Evolutionary conservation across 805 yeast species (phyloP), one percentile per base, ranked within the genome.

Genomic region (Grigorovia jiainica): DNA sequence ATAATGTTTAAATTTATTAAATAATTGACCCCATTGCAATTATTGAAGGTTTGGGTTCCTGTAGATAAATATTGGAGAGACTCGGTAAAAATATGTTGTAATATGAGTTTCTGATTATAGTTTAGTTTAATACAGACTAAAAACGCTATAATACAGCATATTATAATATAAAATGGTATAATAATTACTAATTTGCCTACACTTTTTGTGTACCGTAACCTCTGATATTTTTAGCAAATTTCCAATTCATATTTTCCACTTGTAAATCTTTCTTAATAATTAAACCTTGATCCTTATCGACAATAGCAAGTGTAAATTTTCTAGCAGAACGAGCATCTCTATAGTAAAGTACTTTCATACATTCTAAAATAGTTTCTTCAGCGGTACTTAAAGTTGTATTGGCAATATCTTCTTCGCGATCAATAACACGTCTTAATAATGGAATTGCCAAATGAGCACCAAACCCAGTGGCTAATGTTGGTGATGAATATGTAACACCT

Each of bases 401-500:
- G 32, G 65, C 72, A 44, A 75, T 84, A 55, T 87, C 95, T 21
- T 72, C 78, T 53, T 87, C 97, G 34, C 70, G 66, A 44, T 87
- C 95, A 29, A 83, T 85, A 45, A 81, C 73, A 60, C 83, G 79
- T 68, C 99, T 80, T 60, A 92, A 72, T 54, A 92, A 66, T 20
- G 99, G 99, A 35, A 87, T 66, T 3, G 98, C 99, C 63, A 92
- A 72, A 63, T 92, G 89, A 9, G 94, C 82, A 45, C 98, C 99
- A 61, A 87, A 90, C 1, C 99, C 99, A 3, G 97, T 89, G 36
- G 97, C 96, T 43, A 92, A 67, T 2, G 95, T 72, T 24, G 95
- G 92, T 0, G 97, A 73, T 3, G 85, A 73, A 63, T 85, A 92
- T 2, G 95, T 75, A 21, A 87, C 95, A 39, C 99, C 99, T 46